Base-by-base conservation (phyloP, 352 stramenopile genomes). In the Globisporangium alternatum region DNA sequence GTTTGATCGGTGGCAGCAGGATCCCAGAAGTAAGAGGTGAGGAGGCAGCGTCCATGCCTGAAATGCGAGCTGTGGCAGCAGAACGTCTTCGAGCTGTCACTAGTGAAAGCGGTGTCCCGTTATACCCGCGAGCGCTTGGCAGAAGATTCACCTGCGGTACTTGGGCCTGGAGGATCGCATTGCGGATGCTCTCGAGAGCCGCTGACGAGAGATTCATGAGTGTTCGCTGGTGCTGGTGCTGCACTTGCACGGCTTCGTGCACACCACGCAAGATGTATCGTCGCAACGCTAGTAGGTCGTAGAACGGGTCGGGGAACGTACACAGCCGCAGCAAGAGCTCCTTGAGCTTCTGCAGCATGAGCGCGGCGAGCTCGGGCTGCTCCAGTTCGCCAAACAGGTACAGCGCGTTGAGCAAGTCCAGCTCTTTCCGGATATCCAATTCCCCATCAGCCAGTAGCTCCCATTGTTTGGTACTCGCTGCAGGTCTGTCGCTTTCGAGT, bases 261-360 rank as follows among this genome's bases (percentile, higher is more conserved):
- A 93, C 76, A 30, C 72, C 83, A 0, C 75, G 71, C 39, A 94
- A 66, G 52, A 94, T 83, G 33, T 86, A 72, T 0, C 74, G 68
- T 1, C 79, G 69, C 30, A 92, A 66, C 25, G 71, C 69, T 4
- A 91, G 71, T 7, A 90, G 61, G 8, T 83, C 74, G 25, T 81
- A 84, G 12, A 89, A 68, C 44, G 85, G 73, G 65, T 93, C 82
- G 0, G 75, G 64, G 31, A 90, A 81, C 21, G 62, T 55, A 31
- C 78, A 89, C 1, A 69, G 31, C 2, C 64, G 66, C 21, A 66
- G 53, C 22, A 94, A 67, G 15, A 73, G 62, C 6, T 81, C 68
- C 6, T 83, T 74, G 1, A 94, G 66, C n/a, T 84, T 75, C 15
- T 67, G 67, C 3, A 78, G 64, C 65, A 91, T 77, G 10, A 89